These are phyloP conservation scores for Scopulariopsis brevicaulis DNA, from an alignment of 2,329 filamentous ascomycete species.

Conservation along the genomic window DNA sequence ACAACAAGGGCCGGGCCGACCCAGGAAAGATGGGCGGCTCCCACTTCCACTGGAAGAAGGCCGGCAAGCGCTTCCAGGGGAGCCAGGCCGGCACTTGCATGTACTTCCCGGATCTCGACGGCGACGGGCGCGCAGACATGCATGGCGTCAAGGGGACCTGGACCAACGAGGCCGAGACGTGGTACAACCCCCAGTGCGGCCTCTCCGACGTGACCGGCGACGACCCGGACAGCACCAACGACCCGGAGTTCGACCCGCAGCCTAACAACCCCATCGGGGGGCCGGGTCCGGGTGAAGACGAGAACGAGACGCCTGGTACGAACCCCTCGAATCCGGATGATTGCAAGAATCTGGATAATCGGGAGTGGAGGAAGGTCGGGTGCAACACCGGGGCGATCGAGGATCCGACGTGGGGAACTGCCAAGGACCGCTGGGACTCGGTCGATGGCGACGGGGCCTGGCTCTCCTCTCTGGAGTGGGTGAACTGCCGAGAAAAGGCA, in stretches of 20 bases:
- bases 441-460: neutral
- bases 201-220: neutral
- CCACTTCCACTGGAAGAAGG: slow-evolving; percentile 8
- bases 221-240: neutral
- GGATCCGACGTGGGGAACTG: neutral
- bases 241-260: neutral
- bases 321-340: neutral
- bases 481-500: neutral
- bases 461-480: neutral
- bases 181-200: slow-evolving; percentile 8
- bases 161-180: slow-evolving; percentile 8
- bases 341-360: neutral
- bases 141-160: slow-evolving; percentile 7
- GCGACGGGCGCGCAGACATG: slow-evolving; percentile 14
- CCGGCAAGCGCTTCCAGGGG: slow-evolving; percentile 3
- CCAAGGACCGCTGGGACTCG: neutral
- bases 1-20: neutral
- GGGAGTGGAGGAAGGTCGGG: neutral
- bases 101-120: slow-evolving; percentile 14
- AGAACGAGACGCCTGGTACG: neutral
- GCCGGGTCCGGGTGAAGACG: neutral
- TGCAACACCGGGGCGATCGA: neutral
- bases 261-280: neutral
- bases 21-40: slow-evolving; percentile 5
- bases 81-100: slow-evolving; percentile 10